These are phyloP conservation scores for Albugo laibachii DNA, from an alignment of 352 stramenopile genomes.

Conservation along the genomic window DNA sequence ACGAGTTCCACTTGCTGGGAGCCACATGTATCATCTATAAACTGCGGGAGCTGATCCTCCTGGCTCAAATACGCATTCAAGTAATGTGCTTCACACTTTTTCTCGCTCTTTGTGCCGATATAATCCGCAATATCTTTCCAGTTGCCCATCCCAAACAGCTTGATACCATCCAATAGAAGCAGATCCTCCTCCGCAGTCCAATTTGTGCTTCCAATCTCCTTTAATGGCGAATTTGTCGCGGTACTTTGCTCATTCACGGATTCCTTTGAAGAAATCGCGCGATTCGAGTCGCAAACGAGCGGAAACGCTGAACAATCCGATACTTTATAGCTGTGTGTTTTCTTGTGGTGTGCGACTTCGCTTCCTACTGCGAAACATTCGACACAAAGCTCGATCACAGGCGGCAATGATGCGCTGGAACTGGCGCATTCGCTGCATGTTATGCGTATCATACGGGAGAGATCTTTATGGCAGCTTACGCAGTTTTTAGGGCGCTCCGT, in stretches of 20 bases:
- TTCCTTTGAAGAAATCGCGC: neutral
- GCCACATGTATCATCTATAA: constrained; percentile 23
- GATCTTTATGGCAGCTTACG: constrained; percentile 72
- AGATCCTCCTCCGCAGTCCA: constrained; percentile 94
- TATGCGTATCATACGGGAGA: constrained; percentile 69
- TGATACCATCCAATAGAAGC: constrained; percentile 88
- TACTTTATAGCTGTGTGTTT: constrained; percentile 58
- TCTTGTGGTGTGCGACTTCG: constrained; percentile 64
- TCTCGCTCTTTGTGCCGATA: constrained; percentile 66
- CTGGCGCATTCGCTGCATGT: constrained; percentile 51
- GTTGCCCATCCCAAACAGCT: constrained; percentile 93
- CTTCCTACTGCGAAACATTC: constrained; percentile 86
- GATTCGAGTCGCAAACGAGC: constrained; percentile 23
- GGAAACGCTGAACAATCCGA: constrained; percentile 69
- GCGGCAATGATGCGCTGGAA: constrained; percentile 11
- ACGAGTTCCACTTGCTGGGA: constrained; percentile 10
- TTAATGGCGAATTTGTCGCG: neutral
- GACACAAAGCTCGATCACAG: constrained; percentile 82
- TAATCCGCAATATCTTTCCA: constrained; percentile 87
- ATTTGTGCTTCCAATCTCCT: constrained; percentile 12
- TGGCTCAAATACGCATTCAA: constrained; percentile 51
- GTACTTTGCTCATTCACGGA: neutral
- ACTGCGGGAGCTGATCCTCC: constrained; percentile 36
- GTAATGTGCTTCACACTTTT: constrained; percentile 83
- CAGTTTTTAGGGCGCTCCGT: constrained; percentile 53